These are phyloP conservation scores for Myriosclerotinia curreyana DNA, from an alignment of 2,329 filamentous ascomycete genomes.

Conservation along the genomic window DNA sequence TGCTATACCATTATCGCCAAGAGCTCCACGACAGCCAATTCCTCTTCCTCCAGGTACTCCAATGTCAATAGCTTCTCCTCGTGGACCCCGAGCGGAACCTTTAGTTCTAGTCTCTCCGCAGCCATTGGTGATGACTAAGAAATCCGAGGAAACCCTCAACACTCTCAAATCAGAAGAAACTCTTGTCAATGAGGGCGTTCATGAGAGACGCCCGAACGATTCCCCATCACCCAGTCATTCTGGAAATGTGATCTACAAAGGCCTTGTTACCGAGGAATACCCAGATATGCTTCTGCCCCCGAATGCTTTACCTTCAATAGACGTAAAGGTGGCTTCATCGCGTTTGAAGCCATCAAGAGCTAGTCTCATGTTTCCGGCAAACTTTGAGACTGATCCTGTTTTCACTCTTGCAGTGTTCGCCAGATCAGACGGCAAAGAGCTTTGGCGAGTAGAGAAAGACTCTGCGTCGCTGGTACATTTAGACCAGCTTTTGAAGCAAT, in stretches of 20 bases:
- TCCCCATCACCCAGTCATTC: conserved; percentile 39
- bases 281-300: conserved; percentile 82
- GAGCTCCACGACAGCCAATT: conserved; percentile 69
- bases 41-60: conserved; percentile 69
- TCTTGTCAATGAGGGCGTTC: conserved; percentile 19
- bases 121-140: conserved; percentile 44
- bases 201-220: conserved; percentile 10
- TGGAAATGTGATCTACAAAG: conserved; percentile 63
- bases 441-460: conserved; percentile 96
- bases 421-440: conserved; percentile 69
- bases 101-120: conserved; percentile 43
- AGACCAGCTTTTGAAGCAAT: conserved; percentile 75
- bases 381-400: conserved; percentile 86
- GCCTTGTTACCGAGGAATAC: conserved; percentile 80
- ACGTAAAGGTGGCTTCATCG: conserved; percentile 86
- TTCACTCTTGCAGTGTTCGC: conserved; percentile 87
- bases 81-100: conserved; percentile 38
- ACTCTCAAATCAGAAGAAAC: conserved; percentile 30
- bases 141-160: conserved; percentile 31
- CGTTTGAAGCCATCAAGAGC: conserved; percentile 89
- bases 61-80: conserved; percentile 55
- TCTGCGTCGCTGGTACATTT: conserved; percentile 75
- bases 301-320: conserved; percentile 81
- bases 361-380: conserved; percentile 75
- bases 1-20: conserved; percentile 62